A percentile compares a stretch with the other conserved stretches of the same genome.
These are phyloP conservation scores for Sporothrix protearum DNA, from an alignment of 2,329 filamentous ascomycete genomes.

Conservation along the genomic window DNA sequence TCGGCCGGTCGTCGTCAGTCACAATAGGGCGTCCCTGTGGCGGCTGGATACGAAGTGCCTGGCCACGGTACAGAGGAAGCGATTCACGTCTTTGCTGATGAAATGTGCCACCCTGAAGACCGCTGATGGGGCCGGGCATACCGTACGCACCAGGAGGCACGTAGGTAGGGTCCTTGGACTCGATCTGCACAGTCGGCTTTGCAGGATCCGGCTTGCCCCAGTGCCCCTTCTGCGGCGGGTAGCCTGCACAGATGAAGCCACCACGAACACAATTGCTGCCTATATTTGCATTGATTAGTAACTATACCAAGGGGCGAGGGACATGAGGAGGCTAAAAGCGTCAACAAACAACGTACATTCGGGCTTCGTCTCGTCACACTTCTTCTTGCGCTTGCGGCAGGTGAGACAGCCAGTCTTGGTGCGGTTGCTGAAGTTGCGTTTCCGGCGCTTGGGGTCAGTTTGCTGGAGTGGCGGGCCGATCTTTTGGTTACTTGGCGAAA, in stretches of 20 bases:
- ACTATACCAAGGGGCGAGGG: not conserved
- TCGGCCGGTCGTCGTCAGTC: conserved; percentile 56
- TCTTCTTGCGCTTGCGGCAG: conserved; percentile 90
- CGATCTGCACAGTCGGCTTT: conserved; percentile 68
- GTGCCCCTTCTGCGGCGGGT: conserved; percentile 72
- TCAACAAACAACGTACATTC: conserved; percentile 63
- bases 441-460: conserved; percentile 64
- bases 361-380: conserved; percentile 92
- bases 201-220: conserved; percentile 74
- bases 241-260: conserved; percentile 87
- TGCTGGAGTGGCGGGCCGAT: conserved; percentile 47
- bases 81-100: conserved; percentile 51
- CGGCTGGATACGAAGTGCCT: conserved; percentile 59
- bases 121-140: conserved; percentile 42
- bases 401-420: conserved; percentile 96
- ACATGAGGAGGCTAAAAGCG: not conserved
- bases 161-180: conserved; percentile 74
- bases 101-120: conserved; percentile 4
- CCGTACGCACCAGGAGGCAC: conserved; percentile 60
- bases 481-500: conserved; percentile 45
- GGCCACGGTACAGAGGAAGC: conserved; percentile 58
- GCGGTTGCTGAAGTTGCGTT: conserved; percentile 85
- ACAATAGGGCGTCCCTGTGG: conserved; percentile 55
- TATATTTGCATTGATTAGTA: conserved; percentile 36
- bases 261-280: conserved; percentile 88